Evolutionary conservation across 371 early-diverging fungal species (phyloP).

Genomic region (Smittium culicis): DNA sequence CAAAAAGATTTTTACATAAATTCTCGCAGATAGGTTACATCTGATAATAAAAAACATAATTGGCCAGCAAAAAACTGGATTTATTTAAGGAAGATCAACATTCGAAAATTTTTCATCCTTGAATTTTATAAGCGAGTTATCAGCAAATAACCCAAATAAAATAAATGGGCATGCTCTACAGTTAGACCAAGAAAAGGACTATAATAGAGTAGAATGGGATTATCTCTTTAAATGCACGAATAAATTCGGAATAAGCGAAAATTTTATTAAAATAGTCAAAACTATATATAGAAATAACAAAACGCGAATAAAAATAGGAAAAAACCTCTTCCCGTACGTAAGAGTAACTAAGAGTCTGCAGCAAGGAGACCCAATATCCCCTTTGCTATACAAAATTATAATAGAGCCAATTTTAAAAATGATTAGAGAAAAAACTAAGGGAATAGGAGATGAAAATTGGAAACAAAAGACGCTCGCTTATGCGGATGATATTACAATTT

Average conservation of each 20-base stretch:
- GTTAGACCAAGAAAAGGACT: background rate
- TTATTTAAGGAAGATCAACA: background rate
- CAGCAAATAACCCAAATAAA: background rate
- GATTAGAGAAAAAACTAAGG: background rate
- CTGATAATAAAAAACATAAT: background rate
- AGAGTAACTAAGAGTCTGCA: slow-evolving; percentile 9
- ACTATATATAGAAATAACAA: background rate
- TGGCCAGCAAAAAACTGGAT: background rate
- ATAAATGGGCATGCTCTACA: background rate
- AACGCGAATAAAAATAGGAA: background rate
- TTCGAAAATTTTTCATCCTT: background rate
- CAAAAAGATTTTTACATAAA: background rate
- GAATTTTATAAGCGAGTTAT: background rate
- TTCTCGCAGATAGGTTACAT: background rate
- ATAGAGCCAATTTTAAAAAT: slow-evolving; percentile 13
- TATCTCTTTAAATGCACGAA: background rate
- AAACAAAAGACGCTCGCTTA: slow-evolving; percentile 7
- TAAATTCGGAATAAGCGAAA: background rate
- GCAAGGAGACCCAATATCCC: slow-evolving; percentile 16
- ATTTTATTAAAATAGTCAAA: background rate
- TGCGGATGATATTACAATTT: slow-evolving; percentile 14
- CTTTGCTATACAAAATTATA: slow-evolving; percentile 14
- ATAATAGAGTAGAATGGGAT: background rate
- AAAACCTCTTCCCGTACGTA: background rate
- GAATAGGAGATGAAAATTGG: background rate